Conservation (phyloP, 164 flowering plant species). For the Vitis vinifera region DNA sequence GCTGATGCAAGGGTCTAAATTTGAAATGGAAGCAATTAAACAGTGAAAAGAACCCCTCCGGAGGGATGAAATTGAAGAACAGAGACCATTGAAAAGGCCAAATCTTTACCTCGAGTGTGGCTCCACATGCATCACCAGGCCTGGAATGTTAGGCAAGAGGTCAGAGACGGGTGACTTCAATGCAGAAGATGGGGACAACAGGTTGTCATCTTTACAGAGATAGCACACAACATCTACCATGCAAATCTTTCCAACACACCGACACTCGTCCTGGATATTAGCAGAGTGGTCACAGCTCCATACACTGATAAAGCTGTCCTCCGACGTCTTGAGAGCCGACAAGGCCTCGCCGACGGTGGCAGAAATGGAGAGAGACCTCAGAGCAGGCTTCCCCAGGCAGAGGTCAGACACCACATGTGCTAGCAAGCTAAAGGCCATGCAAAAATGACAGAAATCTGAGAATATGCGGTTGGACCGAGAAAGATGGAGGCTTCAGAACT, state of each 20-base stretch:
- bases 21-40: not conserved
- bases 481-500: too few relatives aligned
- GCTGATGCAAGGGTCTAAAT: not conserved
- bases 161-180: constrained; percentile 58
- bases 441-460: constrained; percentile 14
- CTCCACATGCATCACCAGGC: constrained; percentile 62
- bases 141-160: constrained; percentile 34
- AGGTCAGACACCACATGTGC: constrained; percentile 71
- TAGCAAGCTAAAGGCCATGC: constrained; percentile 78
- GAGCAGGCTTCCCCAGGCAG: constrained; percentile 56
- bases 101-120: constrained; percentile 56
- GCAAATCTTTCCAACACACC: constrained; percentile 78
- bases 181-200: constrained; percentile 52
- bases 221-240: constrained; percentile 79
- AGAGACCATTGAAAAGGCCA: not conserved
- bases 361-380: constrained; percentile 43
- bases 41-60: not conserved
- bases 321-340: constrained; percentile 48
- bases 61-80: too few relatives aligned
- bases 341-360: constrained; percentile 65
- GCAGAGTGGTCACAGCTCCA: constrained; percentile 64
- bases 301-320: constrained; percentile 55
- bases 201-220: constrained; percentile 57
- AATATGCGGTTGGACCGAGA: not conserved
- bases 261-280: constrained; percentile 23